phyloP scores from a whole-genome alignment of 2,329 filamentous ascomycete species.

The Penicillium sp. region DNA sequence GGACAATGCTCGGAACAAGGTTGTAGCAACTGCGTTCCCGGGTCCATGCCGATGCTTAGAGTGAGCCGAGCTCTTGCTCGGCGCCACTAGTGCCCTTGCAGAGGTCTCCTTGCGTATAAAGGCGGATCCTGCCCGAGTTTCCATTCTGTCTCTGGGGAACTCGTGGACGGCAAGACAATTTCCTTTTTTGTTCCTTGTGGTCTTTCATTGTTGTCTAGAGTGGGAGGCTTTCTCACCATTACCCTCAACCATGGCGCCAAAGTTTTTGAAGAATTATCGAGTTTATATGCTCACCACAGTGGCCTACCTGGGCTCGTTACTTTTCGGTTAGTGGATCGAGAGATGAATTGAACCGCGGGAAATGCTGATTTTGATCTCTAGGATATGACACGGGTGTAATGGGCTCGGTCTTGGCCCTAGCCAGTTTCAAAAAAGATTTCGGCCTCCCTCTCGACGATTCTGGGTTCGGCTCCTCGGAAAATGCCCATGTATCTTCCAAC shows the following conservation, averaged over 20 bases:
- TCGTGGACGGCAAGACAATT: not conserved
- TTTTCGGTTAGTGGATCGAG: conserved; percentile 33
- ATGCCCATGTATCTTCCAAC: conserved; percentile 37
- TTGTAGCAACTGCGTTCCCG: not conserved
- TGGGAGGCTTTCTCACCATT: not conserved
- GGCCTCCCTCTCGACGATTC: conserved; percentile 30
- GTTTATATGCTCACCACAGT: conserved; percentile 43
- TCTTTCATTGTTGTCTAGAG: not conserved
- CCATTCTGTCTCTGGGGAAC: conserved; percentile 3
- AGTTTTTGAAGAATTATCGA: conserved; percentile 40
- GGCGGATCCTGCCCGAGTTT: conserved; percentile 5
- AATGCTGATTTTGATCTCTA: conserved; percentile 7
- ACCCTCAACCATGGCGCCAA: conserved; percentile 14
- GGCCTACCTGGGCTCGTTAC: conserved; percentile 41
- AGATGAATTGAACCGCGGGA: too few relatives aligned
- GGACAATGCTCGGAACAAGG: not conserved
- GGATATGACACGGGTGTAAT: conserved; percentile 43
- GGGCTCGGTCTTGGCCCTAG: conserved; percentile 37
- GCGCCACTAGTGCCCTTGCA: conserved; percentile 8
- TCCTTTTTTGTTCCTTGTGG: too few relatives aligned
- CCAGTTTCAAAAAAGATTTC: conserved; percentile 40
- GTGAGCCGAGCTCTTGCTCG: conserved; percentile 6
- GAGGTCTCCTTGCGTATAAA: conserved; percentile 10
- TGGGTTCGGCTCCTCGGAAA: conserved; percentile 31
- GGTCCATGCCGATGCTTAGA: conserved; percentile 3